These are phyloP conservation scores for Pistacia integerrima DNA, from an alignment of 345 rosid genomes.

Conservation along the genomic window DNA sequence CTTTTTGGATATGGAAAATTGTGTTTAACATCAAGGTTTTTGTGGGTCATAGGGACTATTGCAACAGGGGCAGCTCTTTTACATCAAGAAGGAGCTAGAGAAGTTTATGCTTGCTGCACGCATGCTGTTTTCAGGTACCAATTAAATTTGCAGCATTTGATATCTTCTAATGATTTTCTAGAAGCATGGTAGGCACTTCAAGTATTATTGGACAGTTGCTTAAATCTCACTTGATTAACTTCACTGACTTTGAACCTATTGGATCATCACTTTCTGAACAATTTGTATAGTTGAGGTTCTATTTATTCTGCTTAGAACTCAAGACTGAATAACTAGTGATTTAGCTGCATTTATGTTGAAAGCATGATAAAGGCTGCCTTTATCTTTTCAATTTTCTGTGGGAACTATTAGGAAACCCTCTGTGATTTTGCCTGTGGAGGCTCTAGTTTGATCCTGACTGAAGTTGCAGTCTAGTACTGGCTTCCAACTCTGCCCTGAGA, in stretches of 20 bases:
- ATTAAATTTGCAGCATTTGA: neutral
- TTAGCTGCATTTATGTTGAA: too few species aligned
- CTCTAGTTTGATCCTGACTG: neutral
- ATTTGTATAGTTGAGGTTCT: neutral
- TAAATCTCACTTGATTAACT: neutral
- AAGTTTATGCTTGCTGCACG: conserved; percentile 96
- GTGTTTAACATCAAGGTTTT: neutral
- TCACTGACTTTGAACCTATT: neutral
- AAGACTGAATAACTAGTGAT: conserved; percentile 1
- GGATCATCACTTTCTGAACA: neutral
- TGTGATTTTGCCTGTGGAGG: neutral
- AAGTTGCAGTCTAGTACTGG: neutral
- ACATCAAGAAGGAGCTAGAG: conserved; percentile 97
- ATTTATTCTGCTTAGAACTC: neutral
- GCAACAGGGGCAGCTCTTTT: conserved; percentile 89
- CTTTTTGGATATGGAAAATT: too few species aligned
- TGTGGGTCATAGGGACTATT: conserved; percentile 65
- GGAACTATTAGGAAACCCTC: neutral
- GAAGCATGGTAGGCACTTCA: neutral
- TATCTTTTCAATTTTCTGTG: neutral
- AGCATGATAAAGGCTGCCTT: neutral
- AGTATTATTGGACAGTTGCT: too few species aligned
- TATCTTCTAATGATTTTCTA: neutral
- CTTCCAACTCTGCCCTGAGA: neutral
- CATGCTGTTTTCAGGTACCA: conserved; percentile 96